Conservation (phyloP, 2,329 filamentous ascomycete species). For the Neonectria magnoliae region DNA sequence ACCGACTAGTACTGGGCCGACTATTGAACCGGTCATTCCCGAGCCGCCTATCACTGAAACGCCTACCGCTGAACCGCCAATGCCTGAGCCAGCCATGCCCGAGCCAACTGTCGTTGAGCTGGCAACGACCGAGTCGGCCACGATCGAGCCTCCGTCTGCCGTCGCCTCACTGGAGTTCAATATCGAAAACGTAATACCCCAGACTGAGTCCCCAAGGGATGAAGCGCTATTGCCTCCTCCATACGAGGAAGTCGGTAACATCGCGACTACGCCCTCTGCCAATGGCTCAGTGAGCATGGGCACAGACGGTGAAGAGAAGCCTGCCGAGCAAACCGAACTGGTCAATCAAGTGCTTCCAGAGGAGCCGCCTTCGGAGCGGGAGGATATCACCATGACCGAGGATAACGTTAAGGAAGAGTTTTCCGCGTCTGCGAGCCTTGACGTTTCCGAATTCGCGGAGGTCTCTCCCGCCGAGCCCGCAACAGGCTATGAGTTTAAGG, state of each 20-base stretch:
- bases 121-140: conserved; percentile 37
- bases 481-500: conserved; percentile 22
- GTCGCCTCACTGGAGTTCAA: conserved; percentile 42
- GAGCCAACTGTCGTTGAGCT: background rate
- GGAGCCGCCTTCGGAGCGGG: conserved; percentile 40
- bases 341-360: conserved; percentile 33
- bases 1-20: background rate
- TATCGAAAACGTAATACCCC: conserved; percentile 41
- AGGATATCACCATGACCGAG: conserved; percentile 50
- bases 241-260: conserved; percentile 53
- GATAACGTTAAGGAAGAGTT: conserved; percentile 52
- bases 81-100: background rate
- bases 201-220: conserved; percentile 28
- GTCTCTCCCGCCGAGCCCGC: conserved; percentile 41
- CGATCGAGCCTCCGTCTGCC: conserved; percentile 47
- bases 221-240: conserved; percentile 49
- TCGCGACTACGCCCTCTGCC: conserved; percentile 46
- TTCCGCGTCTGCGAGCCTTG: conserved; percentile 48
- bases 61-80: background rate
- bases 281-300: conserved; percentile 40
- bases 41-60: background rate
- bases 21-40: background rate
- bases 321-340: conserved; percentile 37
- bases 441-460: conserved; percentile 44
- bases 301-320: conserved; percentile 40